These are phyloP conservation scores for Penicillium salamii DNA, from an alignment of 495 filamentous ascomycete species.

Conservation along the genomic window DNA sequence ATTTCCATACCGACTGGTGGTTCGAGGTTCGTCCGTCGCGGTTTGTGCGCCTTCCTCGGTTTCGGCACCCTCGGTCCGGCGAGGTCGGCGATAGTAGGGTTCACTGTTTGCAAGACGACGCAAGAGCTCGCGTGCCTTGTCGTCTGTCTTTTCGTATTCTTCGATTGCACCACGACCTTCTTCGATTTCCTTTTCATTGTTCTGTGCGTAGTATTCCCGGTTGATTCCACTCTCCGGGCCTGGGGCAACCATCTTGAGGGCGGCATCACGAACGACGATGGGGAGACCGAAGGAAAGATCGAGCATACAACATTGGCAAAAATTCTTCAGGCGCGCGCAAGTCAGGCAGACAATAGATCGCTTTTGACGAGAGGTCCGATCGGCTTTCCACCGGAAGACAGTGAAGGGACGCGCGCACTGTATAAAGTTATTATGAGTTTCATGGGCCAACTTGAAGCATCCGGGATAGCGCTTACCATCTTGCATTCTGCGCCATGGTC, in stretches of 20 bases:
- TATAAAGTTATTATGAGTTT: conserved; percentile 10
- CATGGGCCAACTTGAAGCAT: neutral
- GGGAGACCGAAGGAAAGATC: conserved; percentile 93
- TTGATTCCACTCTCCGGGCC: conserved; percentile 90
- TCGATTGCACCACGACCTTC: conserved; percentile 79
- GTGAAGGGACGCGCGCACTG: conserved; percentile 93
- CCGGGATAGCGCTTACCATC: conserved; percentile 39
- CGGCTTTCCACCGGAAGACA: conserved; percentile 90
- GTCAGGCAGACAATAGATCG: conserved; percentile 92
- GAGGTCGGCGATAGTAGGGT: conserved; percentile 86
- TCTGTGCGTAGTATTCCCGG: conserved; percentile 94
- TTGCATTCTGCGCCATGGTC: conserved; percentile 77
- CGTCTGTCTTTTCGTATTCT: conserved; percentile 94
- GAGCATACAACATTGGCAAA: conserved; percentile 98
- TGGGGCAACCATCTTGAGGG: conserved; percentile 92
- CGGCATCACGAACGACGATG: conserved; percentile 92
- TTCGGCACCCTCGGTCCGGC: conserved; percentile 58
- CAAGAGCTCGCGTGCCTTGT: conserved; percentile 88
- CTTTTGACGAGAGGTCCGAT: conserved; percentile 82
- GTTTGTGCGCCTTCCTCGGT: conserved; percentile 30
- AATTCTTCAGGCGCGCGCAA: conserved; percentile 91
- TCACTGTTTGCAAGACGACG: conserved; percentile 84
- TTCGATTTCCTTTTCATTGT: conserved; percentile 92
- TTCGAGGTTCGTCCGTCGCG: conserved; percentile 24
- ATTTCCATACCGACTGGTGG: conserved; percentile 45